Conservation (phyloP, 2,329 filamentous ascomycete species). For the Corinectria fuckeliana region DNA sequence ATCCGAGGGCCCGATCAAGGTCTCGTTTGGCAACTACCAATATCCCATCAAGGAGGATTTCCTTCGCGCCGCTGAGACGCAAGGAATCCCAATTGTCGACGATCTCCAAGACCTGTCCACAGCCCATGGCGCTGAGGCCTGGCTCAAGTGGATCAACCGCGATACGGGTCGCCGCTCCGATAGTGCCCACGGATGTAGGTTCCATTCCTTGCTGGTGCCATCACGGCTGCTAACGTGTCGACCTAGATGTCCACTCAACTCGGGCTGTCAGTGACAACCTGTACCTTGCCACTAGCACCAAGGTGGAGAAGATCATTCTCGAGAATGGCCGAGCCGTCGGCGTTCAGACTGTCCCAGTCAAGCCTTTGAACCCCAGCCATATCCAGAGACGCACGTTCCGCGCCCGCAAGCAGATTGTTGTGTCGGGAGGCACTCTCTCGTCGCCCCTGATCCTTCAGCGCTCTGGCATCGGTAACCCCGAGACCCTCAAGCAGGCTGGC, state of each 20-base stretch:
- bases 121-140: slow-evolving; percentile 77
- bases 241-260: slow-evolving; percentile 80
- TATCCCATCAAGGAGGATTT: slow-evolving; percentile 87
- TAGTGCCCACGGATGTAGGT: slow-evolving; percentile 18
- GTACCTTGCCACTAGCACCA: slow-evolving; percentile 76
- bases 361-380: slow-evolving; percentile 66
- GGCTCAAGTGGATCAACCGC: slow-evolving; percentile 86
- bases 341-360: slow-evolving; percentile 73
- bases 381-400: slow-evolving; percentile 62
- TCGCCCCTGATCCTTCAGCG: slow-evolving; percentile 78
- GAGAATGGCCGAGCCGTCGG: slow-evolving; percentile 75
- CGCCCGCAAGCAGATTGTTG: slow-evolving; percentile 76
- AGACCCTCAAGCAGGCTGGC: slow-evolving; percentile 72
- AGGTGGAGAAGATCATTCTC: slow-evolving; percentile 78
- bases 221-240: not conserved
- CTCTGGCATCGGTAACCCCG: slow-evolving; percentile 74
- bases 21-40: slow-evolving; percentile 81
- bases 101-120: slow-evolving; percentile 77
- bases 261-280: slow-evolving; percentile 73
- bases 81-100: slow-evolving; percentile 76
- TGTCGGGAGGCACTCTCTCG: slow-evolving; percentile 75
- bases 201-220: not conserved
- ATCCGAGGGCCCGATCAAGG: slow-evolving; percentile 81
- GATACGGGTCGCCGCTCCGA: slow-evolving; percentile 42
- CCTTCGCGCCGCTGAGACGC: slow-evolving; percentile 73